Base-by-base conservation (phyloP, 2,329 filamentous ascomycete species). In the Alternaria brassicae region DNA sequence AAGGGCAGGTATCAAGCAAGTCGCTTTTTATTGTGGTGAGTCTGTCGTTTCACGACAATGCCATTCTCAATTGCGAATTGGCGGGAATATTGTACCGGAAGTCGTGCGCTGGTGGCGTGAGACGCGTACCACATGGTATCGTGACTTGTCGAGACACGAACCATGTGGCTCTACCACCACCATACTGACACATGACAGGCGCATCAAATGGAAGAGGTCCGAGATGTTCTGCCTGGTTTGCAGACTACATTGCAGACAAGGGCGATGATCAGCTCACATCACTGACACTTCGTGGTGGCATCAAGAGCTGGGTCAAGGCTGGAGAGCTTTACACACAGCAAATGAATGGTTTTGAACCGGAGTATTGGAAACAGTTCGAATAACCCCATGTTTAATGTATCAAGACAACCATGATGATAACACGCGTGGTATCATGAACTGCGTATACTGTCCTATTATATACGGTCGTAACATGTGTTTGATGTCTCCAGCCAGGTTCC, bases 1-100 rank as follows among this genome's bases (percentile, higher is more conserved):
- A 61, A 74, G 81, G 50, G 77, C 79, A 7, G 80, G 80, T 36
- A 74, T 82, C 15, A 79, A 78, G 55, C 76, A 77, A 68, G 80
- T 83, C 1, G 80, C 81, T 5, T 82, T 83, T 63, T 81, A 81
- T 25, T 82, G 81, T 65, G 79, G 79, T 71, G 72, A 68, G 67
- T 76, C n/a, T 19, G 17, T 54, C n/a, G 21, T 30, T 15, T 21
- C 9, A 36, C 27, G 19, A 19, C 36, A 19, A 28, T 34, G 39
- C 6, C 25, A 25, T 32, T n/a, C 44, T 32, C 21, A 40, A 45
- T 15, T 21, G 27, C n/a, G 28, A n/a, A 23, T 17, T 25, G 19
- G 15, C 19, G 37, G 42, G 15, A 12, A 30, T 51, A 36, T 32
- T n/a, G n/a, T n/a, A n/a, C n/a, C n/a, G n/a, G n/a, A n/a, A n/a